Percentiles rank a stretch among this genome's conserved stretches.
Evolutionary conservation across 129 eudicot genomes (phyloP).

Genomic region (Chrysanthemum seticuspe): DNA sequence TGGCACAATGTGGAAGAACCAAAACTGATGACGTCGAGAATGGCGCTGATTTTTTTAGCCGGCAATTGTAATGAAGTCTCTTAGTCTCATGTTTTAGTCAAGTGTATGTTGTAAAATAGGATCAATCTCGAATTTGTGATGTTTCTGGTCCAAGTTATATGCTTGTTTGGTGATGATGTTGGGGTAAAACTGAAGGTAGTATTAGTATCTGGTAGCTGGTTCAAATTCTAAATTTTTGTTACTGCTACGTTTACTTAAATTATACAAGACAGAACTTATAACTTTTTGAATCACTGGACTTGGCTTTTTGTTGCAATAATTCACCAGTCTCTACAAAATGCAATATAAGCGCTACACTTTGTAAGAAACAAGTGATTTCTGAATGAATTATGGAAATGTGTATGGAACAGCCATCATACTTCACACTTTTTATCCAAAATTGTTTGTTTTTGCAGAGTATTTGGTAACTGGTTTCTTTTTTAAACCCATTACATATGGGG

Average conservation of each 20-base stretch:
- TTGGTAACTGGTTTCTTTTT: constrained; percentile 51
- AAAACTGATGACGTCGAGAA: constrained; percentile 78
- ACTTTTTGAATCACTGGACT: not conserved
- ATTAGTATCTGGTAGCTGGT: not conserved
- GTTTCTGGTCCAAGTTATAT: constrained; percentile 19
- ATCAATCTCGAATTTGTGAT: constrained; percentile 1
- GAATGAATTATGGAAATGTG: not conserved
- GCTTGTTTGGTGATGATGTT: constrained; percentile 11
- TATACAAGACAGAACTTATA: too few species aligned
- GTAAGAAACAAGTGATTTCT: not conserved
- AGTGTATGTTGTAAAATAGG: constrained; percentile 13
- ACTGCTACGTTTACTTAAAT: not conserved
- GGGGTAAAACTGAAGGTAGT: constrained; percentile 88
- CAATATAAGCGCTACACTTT: not conserved
- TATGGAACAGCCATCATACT: not conserved
- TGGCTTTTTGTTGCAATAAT: constrained; percentile 1
- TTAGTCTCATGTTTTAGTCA: constrained; percentile 1
- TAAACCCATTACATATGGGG: not conserved
- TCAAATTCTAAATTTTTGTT: not conserved
- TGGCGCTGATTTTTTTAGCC: constrained; percentile 79
- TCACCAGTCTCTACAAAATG: not conserved
- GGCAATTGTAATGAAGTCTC: constrained; percentile 10
- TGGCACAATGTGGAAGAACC: constrained; percentile 77
- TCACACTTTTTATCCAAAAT: not conserved
- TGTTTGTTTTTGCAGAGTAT: not conserved